phyloP scores from a whole-genome alignment of 305 asterid species.

The Fraxinus floribunda region DNA sequence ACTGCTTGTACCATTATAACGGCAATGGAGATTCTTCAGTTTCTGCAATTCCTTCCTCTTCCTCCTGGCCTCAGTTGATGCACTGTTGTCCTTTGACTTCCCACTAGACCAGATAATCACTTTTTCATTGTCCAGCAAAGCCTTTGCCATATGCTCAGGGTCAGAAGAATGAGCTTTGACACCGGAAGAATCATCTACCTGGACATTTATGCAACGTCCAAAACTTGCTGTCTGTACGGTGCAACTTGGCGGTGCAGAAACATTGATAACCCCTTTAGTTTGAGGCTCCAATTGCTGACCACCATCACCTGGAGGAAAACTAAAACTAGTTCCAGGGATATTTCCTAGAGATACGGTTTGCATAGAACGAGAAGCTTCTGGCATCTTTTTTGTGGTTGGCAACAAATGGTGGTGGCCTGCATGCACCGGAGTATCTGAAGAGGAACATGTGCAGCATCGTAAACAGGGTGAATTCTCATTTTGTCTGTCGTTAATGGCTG shows the following conservation, averaged over 20 bases:
- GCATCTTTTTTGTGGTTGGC: neutral
- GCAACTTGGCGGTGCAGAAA: slow-evolving; percentile 26
- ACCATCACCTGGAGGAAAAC: slow-evolving; percentile 17
- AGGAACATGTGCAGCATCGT: slow-evolving; percentile 13
- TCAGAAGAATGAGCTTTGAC: slow-evolving; percentile 22
- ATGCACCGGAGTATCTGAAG: slow-evolving; percentile 7
- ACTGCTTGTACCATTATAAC: slow-evolving; percentile 1
- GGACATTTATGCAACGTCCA: neutral
- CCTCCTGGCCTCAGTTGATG: slow-evolving; percentile 59
- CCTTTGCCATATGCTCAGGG: neutral
- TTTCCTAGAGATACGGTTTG: neutral
- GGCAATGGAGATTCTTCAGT: slow-evolving; percentile 34
- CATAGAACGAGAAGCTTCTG: slow-evolving; percentile 7
- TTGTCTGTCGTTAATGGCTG: neutral
- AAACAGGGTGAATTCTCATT: slow-evolving; percentile 9
- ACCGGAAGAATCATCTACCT: neutral
- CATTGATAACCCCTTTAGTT: neutral
- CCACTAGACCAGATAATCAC: neutral
- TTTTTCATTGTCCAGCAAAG: slow-evolving; percentile 13
- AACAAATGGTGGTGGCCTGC: slow-evolving; percentile 17
- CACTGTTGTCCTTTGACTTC: slow-evolving; percentile 21
- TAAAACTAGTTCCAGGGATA: slow-evolving; percentile 15
- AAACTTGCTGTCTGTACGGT: slow-evolving; percentile 9
- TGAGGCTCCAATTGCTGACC: slow-evolving; percentile 1
- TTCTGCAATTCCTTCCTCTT: slow-evolving; percentile 68